A percentile compares a stretch with the other conserved stretches of the same genome.
These are phyloP conservation scores for Biscutella laevigata DNA, from an alignment of 441 rosid genomes.

Conservation along the genomic window DNA sequence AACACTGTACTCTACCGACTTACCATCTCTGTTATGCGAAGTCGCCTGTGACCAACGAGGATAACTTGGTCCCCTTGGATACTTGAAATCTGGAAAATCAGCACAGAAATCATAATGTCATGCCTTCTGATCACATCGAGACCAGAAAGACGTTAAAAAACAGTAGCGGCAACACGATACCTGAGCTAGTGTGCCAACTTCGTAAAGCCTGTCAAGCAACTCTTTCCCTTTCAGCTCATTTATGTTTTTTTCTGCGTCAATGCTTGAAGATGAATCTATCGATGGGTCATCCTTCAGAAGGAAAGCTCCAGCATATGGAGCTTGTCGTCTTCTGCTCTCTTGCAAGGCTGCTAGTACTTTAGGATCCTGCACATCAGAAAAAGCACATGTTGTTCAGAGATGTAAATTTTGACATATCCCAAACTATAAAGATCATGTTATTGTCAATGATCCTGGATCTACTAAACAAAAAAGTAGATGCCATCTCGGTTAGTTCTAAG, in stretches of 20 bases:
- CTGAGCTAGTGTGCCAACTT: constrained; percentile 99
- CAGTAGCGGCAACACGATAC: constrained; percentile 30
- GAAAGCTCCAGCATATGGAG: constrained; percentile 97
- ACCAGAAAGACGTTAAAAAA: constrained; percentile 6
- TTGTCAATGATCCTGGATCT: neutral
- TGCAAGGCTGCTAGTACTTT: constrained; percentile 90
- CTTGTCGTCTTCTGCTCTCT: constrained; percentile 83
- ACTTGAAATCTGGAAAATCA: constrained; percentile 63
- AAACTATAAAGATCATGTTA: neutral
- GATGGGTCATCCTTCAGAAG: constrained; percentile 84
- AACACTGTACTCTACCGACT: constrained; percentile 10
- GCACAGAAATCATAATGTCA: constrained; percentile 2
- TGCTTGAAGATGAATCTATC: constrained; percentile 55
- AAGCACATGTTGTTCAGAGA: constrained; percentile 7
- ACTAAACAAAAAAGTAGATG: neutral
- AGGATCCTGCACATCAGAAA: constrained; percentile 60
- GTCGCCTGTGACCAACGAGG: constrained; percentile 91
- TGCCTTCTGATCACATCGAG: constrained; percentile 1
- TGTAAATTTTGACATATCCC: neutral
- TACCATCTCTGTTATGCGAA: constrained; percentile 89
- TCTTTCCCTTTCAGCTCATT: constrained; percentile 85
- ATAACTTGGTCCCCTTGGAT: constrained; percentile 91
- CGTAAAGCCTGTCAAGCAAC: constrained; percentile 69
- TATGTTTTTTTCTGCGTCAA: constrained; percentile 65
- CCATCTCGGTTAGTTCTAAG: constrained; percentile 4